Percentiles rank a stretch among this genome's conserved stretches.
Evolutionary conservation across 352 stramenopile genomes (phyloP).

Genomic region (Thalassiosira delicatula): DNA sequence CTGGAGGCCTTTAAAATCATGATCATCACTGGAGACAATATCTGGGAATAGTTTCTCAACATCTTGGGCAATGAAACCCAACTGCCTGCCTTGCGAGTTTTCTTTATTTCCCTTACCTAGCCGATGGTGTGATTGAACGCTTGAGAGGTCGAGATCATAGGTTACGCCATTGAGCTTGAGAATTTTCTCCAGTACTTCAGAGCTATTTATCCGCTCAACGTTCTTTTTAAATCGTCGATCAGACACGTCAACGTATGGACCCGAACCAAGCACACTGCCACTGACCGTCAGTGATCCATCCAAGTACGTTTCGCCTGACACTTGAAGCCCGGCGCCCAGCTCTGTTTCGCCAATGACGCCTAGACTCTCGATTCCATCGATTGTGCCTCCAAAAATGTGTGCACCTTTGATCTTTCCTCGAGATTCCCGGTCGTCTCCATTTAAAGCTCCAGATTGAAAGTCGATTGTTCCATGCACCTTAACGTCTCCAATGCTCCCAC

Average conservation of each 20-base stretch:
- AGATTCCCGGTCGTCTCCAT: slow-evolving; percentile 9
- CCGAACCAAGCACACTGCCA: slow-evolving; percentile 89
- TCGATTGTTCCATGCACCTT: slow-evolving; percentile 40
- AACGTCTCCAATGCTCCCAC: slow-evolving; percentile 40
- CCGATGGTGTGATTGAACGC: slow-evolving; percentile 15
- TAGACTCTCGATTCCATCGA: slow-evolving; percentile 38
- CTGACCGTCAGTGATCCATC: slow-evolving; percentile 87
- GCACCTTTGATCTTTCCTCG: slow-evolving; percentile 34
- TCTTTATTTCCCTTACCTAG: slow-evolving; percentile 22
- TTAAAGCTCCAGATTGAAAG: slow-evolving; percentile 21
- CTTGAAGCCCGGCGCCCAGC: slow-evolving; percentile 87
- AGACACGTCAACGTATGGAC: slow-evolving; percentile 90
- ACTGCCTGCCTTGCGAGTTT: slow-evolving; percentile 68
- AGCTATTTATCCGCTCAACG: slow-evolving; percentile 72
- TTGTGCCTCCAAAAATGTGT: slow-evolving; percentile 47
- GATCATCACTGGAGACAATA: slow-evolving; percentile 83
- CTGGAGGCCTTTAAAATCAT: slow-evolving; percentile 88
- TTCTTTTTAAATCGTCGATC: slow-evolving; percentile 89
- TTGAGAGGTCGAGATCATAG: slow-evolving; percentile 58
- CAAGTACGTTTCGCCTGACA: slow-evolving; percentile 87
- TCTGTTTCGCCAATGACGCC: slow-evolving; percentile 24
- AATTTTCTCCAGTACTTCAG: slow-evolving; percentile 74
- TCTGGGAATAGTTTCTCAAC: slow-evolving; percentile 87
- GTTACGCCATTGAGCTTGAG: slow-evolving; percentile 79
- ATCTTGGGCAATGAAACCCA: slow-evolving; percentile 90